Base-by-base conservation (phyloP, 139 green algal species). In the Tetraselmis chui region DNA sequence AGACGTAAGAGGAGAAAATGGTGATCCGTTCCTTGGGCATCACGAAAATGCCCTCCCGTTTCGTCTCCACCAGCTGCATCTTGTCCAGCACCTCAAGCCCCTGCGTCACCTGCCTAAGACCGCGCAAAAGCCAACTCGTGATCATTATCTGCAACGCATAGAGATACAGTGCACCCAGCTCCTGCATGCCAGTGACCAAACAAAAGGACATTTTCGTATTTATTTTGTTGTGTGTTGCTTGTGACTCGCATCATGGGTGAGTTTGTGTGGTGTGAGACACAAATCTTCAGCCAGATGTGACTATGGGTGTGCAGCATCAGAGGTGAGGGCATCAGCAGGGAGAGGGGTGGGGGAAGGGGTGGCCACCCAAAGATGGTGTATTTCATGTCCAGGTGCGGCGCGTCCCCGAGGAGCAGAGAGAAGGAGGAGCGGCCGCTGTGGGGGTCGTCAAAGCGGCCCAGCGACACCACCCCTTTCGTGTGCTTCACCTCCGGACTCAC, bases 31-130 rank as follows among this genome's bases (percentile, higher is more conserved):
- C 83, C 32, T 90, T 83, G 0, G 91, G 89, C 92, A 96, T 95
- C 0, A 97, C 94, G 83, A 98, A 98, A 45, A 97, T 97, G 30
- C 95, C 94, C 78, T 97, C 91, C 0, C 32, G 83, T 2, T 75
- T 83, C 0, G 93, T 97, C 2, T 92, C 87, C 77, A 96, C 78
- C 2, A 81, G 32, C 84, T 97, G 91, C 58, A 98, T 77, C 59
- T 89, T 89, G 23, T 87, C 78, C 30, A 98, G 83, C 5, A 89
- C 87, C n/a, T 96, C 92, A 83, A 95, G 88, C 2, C 94, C 94
- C 0, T 84, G 18, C 5, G 90, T 96, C 24, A 97, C 88, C 79
- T 92, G 83, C n/a, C 92, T 89, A 84, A 82, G 84, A 5, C 30
- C 29, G 77, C 27, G 59, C 58, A 80, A 28, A 28, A 59, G 28